Base-by-base conservation (phyloP, 345 rosid genomes). In the Pistacia atlantica region DNA sequence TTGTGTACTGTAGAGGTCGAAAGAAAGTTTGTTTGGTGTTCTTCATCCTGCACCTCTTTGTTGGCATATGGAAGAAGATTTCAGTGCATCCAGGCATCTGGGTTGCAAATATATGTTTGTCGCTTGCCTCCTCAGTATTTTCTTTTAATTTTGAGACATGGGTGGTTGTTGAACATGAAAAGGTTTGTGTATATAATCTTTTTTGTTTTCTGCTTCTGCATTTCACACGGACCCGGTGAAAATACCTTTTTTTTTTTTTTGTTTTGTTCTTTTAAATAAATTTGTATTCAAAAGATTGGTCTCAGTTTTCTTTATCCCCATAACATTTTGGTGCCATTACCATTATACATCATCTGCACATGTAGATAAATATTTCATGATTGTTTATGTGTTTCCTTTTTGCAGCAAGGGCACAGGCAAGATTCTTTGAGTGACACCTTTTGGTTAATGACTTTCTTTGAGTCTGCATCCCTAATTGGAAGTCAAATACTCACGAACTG, bases 371-470 rank as follows among this genome's bases (percentile, higher is more conserved):
- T 42, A 57, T 73, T 8, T 20, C 70, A 25, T 76, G 33, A 49
- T 72, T 69, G 67, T 58, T 31, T 37, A 33, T 59, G n/a, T 63
- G 16, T 76, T 74, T 82, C 51, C 18, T 42, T 52, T 78, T 75
- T 86, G 81, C 90, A 95, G 98, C 92, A 85, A 87, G 97, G 97
- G 73, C 92, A 89, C 75, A 78, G 95, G 70, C 92, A 89, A 79
- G 97, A 92, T 68, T 77, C 82, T 70, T 83, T 93, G 83, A 90
- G 79, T 63, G 97, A 92, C 67, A 92, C 90, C n/a, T 96, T 93
- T 75, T 92, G 98, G 99, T 79, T 92, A 67, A 93, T 96, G 98
- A 89, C 87, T 59, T 90, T 92, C 72, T 83, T 92, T 10, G 98
- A 93, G 85, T 90, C 97, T 16, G 94, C 84, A 52, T 82, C 93